phyloP scores from a whole-genome alignment of 108 stramenopile genomes.

The Nannochloropsis gaditana region DNA sequence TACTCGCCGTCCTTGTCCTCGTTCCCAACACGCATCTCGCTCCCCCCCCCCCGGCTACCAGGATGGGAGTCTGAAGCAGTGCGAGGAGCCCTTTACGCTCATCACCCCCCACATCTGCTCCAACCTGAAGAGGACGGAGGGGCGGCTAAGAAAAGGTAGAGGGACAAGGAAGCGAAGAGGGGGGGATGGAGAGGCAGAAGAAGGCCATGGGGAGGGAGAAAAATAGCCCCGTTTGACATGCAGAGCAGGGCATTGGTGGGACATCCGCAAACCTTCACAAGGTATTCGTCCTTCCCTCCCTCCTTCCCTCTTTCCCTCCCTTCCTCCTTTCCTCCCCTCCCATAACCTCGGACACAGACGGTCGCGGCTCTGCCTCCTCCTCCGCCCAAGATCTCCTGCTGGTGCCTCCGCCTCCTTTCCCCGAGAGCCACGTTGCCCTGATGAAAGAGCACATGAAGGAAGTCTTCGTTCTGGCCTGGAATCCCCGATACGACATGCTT shows the following conservation, averaged over 20 bases:
- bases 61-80: conserved; percentile 53
- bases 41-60: conserved; percentile 7
- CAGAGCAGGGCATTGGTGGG: neutral
- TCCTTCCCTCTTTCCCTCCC: conserved; percentile 14
- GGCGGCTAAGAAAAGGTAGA: neutral
- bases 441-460: conserved; percentile 75
- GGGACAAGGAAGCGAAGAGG: neutral
- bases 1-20: too few relatives aligned
- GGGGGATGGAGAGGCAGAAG: neutral
- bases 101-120: conserved; percentile 50
- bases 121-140: neutral
- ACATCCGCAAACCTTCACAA: neutral
- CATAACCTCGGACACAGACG: neutral
- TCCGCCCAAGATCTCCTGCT: neutral
- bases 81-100: conserved; percentile 52
- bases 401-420: neutral
- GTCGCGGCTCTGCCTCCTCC: neutral
- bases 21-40: neutral
- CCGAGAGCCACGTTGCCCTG: neutral
- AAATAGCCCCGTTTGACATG: neutral
- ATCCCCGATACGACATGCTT: conserved; percentile 76
- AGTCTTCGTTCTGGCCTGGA: conserved; percentile 97
- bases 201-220: neutral
- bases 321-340: neutral
- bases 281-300: neutral